Evolutionary conservation across 1,139 yeast genomes (phyloP), one percentile per base, ranked within the genome.

Genomic region (Kodamaea ohmeri): DNA sequence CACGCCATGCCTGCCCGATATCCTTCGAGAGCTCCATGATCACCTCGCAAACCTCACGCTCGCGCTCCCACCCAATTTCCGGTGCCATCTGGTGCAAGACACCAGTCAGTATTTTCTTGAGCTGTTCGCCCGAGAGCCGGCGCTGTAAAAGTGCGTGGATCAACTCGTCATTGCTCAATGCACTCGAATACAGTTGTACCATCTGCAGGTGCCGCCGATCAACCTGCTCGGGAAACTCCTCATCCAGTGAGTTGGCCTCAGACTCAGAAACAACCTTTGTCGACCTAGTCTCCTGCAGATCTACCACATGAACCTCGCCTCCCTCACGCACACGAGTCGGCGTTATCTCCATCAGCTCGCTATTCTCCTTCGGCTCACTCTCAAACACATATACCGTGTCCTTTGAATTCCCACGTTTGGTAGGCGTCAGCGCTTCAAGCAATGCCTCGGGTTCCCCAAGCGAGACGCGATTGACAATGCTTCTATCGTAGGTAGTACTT

Each of bases 141-240:
- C 41, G 26, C 16, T 12, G 22, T 28, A 37, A 22, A 11, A 41
- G 22, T 25, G 28, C 41, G 16, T 22, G 15, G 18, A 40, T 32
- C 15, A 40, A 15, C 12, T 21, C 36, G 27, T 22, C 35, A 14
- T 20, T 22, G 25, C 36, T 33, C 24, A 45, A 39, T 4, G 32
- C 33, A 5, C 24, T 27, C 22, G 30, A 20, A 22, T 36, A 36
- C 40, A 30, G 36, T 4, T 32, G 29, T 11, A 38, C 37, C 36
- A 41, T 36, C 18, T 36, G 34, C 25, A 35, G 39, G 25, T 45
- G 37, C 17, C 7, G 39, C 31, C 12, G 22, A n/a, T 29, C 32
- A 11, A 12, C 32, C 32, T 29, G 32, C 11, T 19, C 32, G 6
- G 24, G 25, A 19, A 34, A 29, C 7, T 17, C 26, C 13, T 34